Evolutionary conservation across 345 rosid species (phyloP), one percentile per base, ranked within the genome.

Genomic region (Eucalyptus brandiana): DNA sequence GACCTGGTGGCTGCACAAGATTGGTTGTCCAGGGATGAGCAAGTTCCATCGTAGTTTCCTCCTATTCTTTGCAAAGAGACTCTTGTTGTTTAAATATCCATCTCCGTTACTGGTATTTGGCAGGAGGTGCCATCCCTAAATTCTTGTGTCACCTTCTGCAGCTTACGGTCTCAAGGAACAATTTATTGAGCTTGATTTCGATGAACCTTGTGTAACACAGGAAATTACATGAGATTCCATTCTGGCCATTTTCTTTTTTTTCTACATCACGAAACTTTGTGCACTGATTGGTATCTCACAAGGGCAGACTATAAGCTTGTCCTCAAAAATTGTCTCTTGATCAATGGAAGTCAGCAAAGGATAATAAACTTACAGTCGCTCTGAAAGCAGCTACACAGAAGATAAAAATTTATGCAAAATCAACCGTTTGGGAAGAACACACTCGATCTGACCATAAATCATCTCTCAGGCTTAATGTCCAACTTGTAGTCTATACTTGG

Each of bases 1-100:
- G 96, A 97, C 93, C 91, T 97, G 93, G 92, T 88, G 7, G 92
- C 96, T 12, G 98, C 93, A 80, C 97, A 95, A 90, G 90, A 97
- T 87, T 93, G 92, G 90, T 95, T 97, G 89, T 89, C 88, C 91
- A 80, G 47, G 85, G 87, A 93, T 93, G 80, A 94, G 90, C 87
- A 93, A 94, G 87, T 89, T 37, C 47, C 47, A 6, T 37, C 12
- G 47, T 76, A 76, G 47, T 40, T 76, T 21, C 15, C 81, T 76
- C 83, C 85, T 76, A 40, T 40, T 21, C 44, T 1, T 76, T 12
- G 85, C 83, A 0, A 40, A 76, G 47, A 40, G 42, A 76, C 85
- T 40, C 28, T 21, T 76, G 16, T 21, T 40, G 30, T 76, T 37
- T 19, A 42, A 19, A 37, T 40, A 40, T 12, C 47, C 85, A 21